Conservation (phyloP, 768 basidiomycete species). For the Mycena latifolia region DNA sequence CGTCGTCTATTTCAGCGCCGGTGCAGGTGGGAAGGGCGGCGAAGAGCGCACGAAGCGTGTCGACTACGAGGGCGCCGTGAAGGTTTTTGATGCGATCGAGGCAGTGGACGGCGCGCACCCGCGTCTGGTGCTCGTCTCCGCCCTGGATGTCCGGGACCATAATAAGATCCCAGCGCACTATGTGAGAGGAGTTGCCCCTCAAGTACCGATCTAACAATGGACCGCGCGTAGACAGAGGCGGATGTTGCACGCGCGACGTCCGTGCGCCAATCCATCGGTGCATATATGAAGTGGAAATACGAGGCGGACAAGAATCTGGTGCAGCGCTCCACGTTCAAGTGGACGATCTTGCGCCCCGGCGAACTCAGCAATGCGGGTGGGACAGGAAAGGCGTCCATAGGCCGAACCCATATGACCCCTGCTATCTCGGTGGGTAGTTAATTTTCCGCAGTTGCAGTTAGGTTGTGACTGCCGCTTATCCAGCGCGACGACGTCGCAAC, state of each 20-base stretch:
- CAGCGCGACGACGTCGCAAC: slow-evolving; percentile 72
- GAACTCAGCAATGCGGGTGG: slow-evolving; percentile 62
- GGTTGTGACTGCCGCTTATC: not conserved
- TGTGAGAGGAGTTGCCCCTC: slow-evolving; percentile 47
- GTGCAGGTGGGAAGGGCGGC: slow-evolving; percentile 70
- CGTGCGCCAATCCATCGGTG: too few species aligned
- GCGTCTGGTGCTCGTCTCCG: too few species aligned
- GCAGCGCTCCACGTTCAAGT: slow-evolving; percentile 67
- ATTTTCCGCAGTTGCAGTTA: not conserved
- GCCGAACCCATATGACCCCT: slow-evolving; percentile 61
- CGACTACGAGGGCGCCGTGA: slow-evolving; percentile 73
- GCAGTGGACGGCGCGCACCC: too few species aligned
- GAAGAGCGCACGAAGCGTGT: slow-evolving; percentile 67
- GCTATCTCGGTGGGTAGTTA: slow-evolving; percentile 58
- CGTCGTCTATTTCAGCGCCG: slow-evolving; percentile 61
- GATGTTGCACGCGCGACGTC: too few species aligned
- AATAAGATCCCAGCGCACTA: slow-evolving; percentile 64
- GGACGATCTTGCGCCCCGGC: slow-evolving; percentile 78
- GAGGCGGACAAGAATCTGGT: slow-evolving; percentile 62
- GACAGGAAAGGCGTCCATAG: slow-evolving; percentile 63
- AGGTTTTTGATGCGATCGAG: too few species aligned
- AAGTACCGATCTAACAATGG: not conserved
- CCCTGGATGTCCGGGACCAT: slow-evolving; percentile 67
- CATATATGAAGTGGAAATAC: too few species aligned
- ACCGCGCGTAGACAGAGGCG: slow-evolving; percentile 47